These are phyloP conservation scores for Acer campestre DNA, from an alignment of 345 rosid genomes.

Conservation along the genomic window DNA sequence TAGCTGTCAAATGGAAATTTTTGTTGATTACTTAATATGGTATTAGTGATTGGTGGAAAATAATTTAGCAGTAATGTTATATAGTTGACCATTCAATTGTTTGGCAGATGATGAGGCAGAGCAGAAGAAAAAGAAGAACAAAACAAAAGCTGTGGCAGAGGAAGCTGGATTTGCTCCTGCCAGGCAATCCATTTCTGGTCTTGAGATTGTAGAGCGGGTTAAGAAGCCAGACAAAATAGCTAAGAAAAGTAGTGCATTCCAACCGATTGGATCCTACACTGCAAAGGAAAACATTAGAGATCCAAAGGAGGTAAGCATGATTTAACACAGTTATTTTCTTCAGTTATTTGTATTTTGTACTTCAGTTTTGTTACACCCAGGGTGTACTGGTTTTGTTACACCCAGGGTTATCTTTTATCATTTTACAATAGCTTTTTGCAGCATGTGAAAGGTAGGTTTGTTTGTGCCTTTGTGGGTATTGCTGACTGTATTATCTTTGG, in stretches of 20 bases:
- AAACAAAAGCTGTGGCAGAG: conserved; percentile 46
- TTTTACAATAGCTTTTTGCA: not conserved
- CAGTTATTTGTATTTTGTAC: not conserved
- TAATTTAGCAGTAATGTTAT: not conserved
- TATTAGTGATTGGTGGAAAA: not conserved
- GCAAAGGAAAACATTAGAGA: conserved; percentile 51
- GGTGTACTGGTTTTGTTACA: not conserved
- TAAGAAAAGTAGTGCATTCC: conserved; percentile 42
- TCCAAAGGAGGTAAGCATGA: conserved; percentile 55
- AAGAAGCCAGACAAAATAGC: conserved; percentile 53
- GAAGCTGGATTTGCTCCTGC: conserved; percentile 45
- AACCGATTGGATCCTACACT: conserved; percentile 38
- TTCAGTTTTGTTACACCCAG: not conserved
- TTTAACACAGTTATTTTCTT: not conserved
- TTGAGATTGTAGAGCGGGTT: conserved; percentile 46
- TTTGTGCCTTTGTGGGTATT: not conserved
- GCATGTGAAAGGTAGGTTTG: not conserved
- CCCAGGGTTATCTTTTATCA: not conserved
- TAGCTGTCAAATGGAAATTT: too few relatives aligned
- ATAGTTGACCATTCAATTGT: conserved; percentile 20
- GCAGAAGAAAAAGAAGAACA: conserved; percentile 71
- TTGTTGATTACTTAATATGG: not conserved
- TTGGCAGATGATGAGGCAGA: conserved; percentile 69
- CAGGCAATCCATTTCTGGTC: conserved; percentile 41
- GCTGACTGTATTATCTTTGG: conserved; percentile 16